These are phyloP conservation scores for Huntiella abstrusa DNA, from an alignment of 2,329 filamentous ascomycete genomes.

Conservation along the genomic window DNA sequence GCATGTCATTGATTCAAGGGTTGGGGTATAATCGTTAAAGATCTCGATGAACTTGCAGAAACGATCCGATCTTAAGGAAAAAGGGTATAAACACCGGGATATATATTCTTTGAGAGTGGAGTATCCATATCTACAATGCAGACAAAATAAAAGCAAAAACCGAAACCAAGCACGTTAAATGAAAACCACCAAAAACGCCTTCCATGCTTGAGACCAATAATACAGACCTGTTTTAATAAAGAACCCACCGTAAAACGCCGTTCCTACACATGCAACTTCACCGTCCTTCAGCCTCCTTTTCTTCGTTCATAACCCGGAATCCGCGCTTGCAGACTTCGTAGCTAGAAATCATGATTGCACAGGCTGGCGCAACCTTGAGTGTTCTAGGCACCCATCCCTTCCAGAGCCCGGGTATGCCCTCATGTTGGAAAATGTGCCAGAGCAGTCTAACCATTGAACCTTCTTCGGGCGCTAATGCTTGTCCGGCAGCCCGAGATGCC, in stretches of 20 bases:
- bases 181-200: neutral
- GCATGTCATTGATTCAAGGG: too few species aligned
- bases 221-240: too few species aligned
- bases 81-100: too few species aligned
- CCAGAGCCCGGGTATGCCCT: conserved; percentile 68
- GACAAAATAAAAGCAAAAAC: neutral
- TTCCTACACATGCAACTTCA: neutral
- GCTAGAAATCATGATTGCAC: conserved; percentile 97
- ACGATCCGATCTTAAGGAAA: too few species aligned
- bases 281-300: conserved; percentile 11
- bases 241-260: too few species aligned
- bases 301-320: conserved; percentile 55
- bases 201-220: too few species aligned
- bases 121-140: neutral
- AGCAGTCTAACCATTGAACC: conserved; percentile 63
- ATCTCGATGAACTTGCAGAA: too few species aligned
- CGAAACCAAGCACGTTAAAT: neutral
- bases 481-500: conserved; percentile 16
- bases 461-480: conserved; percentile 47
- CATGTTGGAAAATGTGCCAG: conserved; percentile 76
- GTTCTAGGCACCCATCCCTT: conserved; percentile 81
- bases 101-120: too few species aligned
- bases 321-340: conserved; percentile 91
- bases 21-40: too few species aligned
- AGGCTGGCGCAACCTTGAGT: conserved; percentile 86